These are phyloP conservation scores for Plenodomus lindquistii DNA, from an alignment of 2,329 filamentous ascomycete species.

Conservation along the genomic window DNA sequence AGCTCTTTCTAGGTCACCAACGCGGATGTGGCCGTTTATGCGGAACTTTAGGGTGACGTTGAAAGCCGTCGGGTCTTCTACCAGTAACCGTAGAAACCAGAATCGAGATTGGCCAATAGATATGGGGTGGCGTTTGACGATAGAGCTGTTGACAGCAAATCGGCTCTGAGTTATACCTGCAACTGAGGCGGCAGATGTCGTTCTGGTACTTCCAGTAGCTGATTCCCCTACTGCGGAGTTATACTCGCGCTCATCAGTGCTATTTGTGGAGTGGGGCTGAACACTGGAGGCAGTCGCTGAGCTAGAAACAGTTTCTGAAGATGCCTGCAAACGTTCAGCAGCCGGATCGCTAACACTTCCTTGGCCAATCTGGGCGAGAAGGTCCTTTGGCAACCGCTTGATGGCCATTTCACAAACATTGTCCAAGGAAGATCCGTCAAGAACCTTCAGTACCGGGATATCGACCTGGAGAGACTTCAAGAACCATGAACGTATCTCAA, in stretches of 20 bases:
- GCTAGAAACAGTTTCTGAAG: too few relatives aligned
- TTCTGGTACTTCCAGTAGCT: too few relatives aligned
- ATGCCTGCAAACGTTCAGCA: too few relatives aligned
- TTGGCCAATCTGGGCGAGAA: neutral
- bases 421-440: constrained; percentile 14
- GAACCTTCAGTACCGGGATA: constrained; percentile 28
- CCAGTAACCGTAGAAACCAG: neutral
- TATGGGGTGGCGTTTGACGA: neutral
- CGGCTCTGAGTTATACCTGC: too few relatives aligned
- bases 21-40: neutral
- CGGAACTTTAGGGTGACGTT: neutral
- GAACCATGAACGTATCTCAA: constrained; percentile 49
- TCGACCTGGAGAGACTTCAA: constrained; percentile 35
- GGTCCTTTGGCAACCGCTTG: neutral
- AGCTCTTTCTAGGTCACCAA: too few relatives aligned
- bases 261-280: too few relatives aligned
- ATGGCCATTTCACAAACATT: neutral
- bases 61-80: neutral
- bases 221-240: too few relatives aligned
- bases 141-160: too few relatives aligned
- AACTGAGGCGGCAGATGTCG: too few relatives aligned
- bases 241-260: too few relatives aligned
- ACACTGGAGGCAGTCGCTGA: too few relatives aligned
- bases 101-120: neutral
- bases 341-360: neutral